Evolutionary conservation across 768 basidiomycete genomes (phyloP).

Genomic region (Fomitopsis pulvina): DNA sequence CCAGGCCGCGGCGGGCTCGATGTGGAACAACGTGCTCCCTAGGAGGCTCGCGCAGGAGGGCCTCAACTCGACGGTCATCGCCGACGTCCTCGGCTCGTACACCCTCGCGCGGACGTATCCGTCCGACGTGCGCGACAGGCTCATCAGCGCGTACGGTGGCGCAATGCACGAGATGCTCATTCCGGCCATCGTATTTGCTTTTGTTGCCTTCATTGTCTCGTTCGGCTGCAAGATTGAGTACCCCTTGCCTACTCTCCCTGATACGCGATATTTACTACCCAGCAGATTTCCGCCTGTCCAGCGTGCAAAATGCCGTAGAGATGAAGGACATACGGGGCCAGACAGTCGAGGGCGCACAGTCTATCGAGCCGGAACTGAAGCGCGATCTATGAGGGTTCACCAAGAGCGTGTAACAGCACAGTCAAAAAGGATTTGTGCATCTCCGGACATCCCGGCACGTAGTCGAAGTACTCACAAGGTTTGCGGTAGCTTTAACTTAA

Average conservation of each 20-base stretch:
- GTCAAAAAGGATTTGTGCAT: too few species aligned
- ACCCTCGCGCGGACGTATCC: not conserved
- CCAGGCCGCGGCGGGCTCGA: conserved; percentile 47
- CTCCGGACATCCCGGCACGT: too few species aligned
- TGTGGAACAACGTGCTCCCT: conserved; percentile 68
- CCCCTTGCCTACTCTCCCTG: conserved; percentile 1
- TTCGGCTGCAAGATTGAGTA: conserved; percentile 19
- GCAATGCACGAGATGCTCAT: conserved; percentile 22
- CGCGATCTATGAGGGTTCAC: not conserved
- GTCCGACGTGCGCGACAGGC: conserved; percentile 28
- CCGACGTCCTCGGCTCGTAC: conserved; percentile 24
- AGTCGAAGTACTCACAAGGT: too few species aligned
- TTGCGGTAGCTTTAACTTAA: too few species aligned
- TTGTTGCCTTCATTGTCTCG: conserved; percentile 52
- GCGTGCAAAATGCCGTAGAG: not conserved
- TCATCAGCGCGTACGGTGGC: conserved; percentile 22
- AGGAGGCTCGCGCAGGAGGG: conserved; percentile 47
- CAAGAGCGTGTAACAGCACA: too few species aligned
- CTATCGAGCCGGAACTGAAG: not conserved
- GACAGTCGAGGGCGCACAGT: not conserved
- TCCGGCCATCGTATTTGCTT: conserved; percentile 34
- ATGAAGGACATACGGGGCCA: not conserved
- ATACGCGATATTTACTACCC: not conserved
- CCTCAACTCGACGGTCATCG: conserved; percentile 33
- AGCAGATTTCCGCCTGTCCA: not conserved